phyloP scores from a whole-genome alignment of 1,284 basidiomycete species.

The Tilletia indica region DNA sequence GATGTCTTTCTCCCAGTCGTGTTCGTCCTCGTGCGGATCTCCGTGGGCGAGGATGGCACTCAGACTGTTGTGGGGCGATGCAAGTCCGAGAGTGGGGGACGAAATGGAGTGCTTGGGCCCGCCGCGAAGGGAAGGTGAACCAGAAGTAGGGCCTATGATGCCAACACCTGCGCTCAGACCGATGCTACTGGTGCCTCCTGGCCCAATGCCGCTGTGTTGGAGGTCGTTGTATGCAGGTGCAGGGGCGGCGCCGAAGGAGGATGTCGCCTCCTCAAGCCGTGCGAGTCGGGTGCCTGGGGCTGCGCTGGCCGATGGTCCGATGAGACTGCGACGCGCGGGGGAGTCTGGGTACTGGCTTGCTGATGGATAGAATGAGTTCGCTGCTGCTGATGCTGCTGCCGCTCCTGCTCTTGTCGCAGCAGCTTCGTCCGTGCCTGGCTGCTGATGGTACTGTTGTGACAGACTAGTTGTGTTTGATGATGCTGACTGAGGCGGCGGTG shows the following conservation, averaged over 20 bases:
- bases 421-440: no score
- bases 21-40: slow-evolving; percentile 7
- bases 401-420: background rate
- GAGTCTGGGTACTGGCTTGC: background rate
- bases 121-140: background rate
- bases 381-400: slow-evolving; percentile 1
- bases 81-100: background rate
- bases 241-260: no score
- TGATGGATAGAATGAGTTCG: background rate
- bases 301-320: no score
- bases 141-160: background rate
- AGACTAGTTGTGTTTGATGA: background rate
- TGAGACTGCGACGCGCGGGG: no score
- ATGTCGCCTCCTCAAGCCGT: no score
- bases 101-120: background rate
- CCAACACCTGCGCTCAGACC: background rate
- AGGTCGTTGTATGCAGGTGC: no score
- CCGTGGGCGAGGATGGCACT: slow-evolving; percentile 10
- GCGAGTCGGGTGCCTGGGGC: no score
- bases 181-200: no score
- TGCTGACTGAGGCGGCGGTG: background rate
- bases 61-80: slow-evolving; percentile 3
- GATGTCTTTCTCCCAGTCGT: slow-evolving; percentile 12
- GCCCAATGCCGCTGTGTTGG: no score
- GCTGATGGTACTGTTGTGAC: no score